Percentiles rank a stretch among this genome's conserved stretches.
Evolutionary conservation across 2,329 filamentous ascomycete genomes (phyloP).

Genomic region (Plectosphaerella sp.): DNA sequence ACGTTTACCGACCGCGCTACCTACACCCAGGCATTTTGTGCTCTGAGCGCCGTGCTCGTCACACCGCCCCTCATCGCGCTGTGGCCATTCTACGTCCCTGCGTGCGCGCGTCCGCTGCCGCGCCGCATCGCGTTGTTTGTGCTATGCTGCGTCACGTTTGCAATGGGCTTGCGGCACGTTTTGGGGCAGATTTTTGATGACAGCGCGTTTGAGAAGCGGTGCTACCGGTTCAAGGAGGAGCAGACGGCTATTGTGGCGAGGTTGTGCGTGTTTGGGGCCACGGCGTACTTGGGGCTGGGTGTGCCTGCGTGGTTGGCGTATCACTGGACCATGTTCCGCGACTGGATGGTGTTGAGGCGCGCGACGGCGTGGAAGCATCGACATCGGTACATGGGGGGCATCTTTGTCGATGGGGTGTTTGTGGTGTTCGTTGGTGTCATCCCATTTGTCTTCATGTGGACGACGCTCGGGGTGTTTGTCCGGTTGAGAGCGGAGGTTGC

Average conservation of each 20-base stretch:
- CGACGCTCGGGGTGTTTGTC: not conserved
- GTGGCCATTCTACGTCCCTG: not conserved
- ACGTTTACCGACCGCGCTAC: not conserved
- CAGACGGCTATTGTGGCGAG: not conserved
- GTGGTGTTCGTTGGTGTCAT: not conserved
- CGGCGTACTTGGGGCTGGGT: not conserved
- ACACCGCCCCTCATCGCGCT: not conserved
- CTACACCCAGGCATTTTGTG: not conserved
- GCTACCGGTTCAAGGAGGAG: not conserved
- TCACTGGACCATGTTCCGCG: not conserved
- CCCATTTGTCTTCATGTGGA: not conserved
- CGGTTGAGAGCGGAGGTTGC: not conserved
- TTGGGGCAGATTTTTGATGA: not conserved
- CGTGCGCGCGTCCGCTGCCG: not conserved
- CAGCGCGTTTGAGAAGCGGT: not conserved
- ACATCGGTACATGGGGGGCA: not conserved
- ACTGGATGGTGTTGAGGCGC: not conserved
- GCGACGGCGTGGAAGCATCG: not conserved
- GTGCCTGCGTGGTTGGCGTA: not conserved
- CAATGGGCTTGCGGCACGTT: not conserved
- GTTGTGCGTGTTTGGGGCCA: not conserved
- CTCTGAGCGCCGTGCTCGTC: not conserved
- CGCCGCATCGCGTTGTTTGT: not conserved
- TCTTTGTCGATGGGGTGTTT: not conserved
- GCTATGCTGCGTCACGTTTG: not conserved